A percentile compares a stretch with the other conserved stretches of the same genome.
Conservation (phyloP, 352 stramenopile genomes). For the Phytophthora boehmeriae region DNA sequence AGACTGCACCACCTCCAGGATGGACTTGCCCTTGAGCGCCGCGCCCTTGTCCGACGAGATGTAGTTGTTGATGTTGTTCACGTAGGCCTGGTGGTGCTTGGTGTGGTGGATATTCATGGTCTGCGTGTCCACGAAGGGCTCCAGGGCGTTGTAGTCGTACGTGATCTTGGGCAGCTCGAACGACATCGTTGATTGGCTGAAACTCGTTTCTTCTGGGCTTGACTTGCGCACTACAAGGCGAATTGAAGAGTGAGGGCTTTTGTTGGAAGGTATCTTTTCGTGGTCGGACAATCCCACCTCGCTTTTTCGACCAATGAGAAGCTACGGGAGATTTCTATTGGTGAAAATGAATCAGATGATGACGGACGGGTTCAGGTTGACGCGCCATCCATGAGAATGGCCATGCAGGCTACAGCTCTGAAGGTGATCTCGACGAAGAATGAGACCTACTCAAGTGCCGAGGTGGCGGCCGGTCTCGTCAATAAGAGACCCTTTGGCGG, state of each 20-base stretch:
- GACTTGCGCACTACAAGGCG: slow-evolving; percentile 9
- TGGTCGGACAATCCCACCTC: slow-evolving; percentile 37
- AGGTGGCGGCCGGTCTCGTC: too few relatives aligned
- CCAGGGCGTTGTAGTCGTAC: slow-evolving; percentile 89
- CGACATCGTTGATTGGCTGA: slow-evolving; percentile 49
- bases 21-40: slow-evolving; percentile 78
- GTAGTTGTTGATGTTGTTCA: slow-evolving; percentile 92
- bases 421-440: too few relatives aligned
- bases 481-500: not conserved
- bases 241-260: slow-evolving; percentile 36
- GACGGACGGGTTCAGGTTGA: slow-evolving; percentile 16
- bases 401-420: slow-evolving; percentile 1
- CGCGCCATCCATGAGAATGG: slow-evolving; percentile 4
- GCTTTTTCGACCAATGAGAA: slow-evolving; percentile 28
- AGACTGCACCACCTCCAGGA: slow-evolving; percentile 77
- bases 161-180: slow-evolving; percentile 82
- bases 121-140: slow-evolving; percentile 87
- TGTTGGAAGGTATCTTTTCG: slow-evolving; percentile 4
- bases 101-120: slow-evolving; percentile 94
- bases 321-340: too few relatives aligned
- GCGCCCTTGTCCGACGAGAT: slow-evolving; percentile 78
- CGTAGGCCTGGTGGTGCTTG: slow-evolving; percentile 91
- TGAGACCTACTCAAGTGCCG: not conserved
- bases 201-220: slow-evolving; percentile 9
- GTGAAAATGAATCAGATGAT: slow-evolving; percentile 2